A percentile compares a stretch with the other conserved stretches of the same genome.
Conservation (phyloP, 2,329 filamentous ascomycete species). For the Neurospora sp. region DNA sequence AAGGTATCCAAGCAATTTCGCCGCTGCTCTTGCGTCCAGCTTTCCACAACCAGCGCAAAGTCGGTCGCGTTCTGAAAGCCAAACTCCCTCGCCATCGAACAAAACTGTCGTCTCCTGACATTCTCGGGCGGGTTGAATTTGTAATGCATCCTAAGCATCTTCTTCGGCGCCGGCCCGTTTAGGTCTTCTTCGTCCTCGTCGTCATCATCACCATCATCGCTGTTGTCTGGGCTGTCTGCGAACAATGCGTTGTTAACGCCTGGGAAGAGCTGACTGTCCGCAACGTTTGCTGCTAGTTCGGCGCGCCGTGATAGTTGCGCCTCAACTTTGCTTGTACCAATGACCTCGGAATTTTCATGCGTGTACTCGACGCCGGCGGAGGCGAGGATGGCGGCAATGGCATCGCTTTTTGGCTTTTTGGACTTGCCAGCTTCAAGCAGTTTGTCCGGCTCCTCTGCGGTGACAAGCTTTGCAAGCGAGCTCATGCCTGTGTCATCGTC, state of each 20-base stretch:
- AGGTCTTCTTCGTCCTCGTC: constrained; percentile 14
- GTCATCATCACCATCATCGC: constrained; percentile 19
- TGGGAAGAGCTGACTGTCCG: constrained; percentile 13
- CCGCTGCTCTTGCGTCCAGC: constrained; percentile 77
- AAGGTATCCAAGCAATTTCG: constrained; percentile 70
- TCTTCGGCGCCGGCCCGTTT: not conserved
- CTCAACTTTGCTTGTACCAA: constrained; percentile 89
- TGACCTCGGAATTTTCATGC: constrained; percentile 90
- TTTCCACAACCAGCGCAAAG: constrained; percentile 84
- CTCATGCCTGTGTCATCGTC: constrained; percentile 58
- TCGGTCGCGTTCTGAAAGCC: constrained; percentile 68
- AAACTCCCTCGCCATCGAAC: constrained; percentile 73
- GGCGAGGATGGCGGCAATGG: constrained; percentile 79
- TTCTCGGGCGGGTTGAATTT: constrained; percentile 63
- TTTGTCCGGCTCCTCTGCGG: constrained; percentile 33
- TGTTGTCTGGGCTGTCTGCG: constrained; percentile 33
- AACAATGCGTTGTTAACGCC: constrained; percentile 47
- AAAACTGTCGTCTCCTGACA: constrained; percentile 75
- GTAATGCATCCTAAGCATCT: constrained; percentile 28
- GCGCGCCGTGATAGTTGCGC: constrained; percentile 71
- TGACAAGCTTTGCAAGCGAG: constrained; percentile 56
- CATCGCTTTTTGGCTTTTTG: constrained; percentile 48
- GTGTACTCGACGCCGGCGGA: constrained; percentile 88
- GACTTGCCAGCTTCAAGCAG: constrained; percentile 24
- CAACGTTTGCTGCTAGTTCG: constrained; percentile 43